A percentile compares a stretch with the other conserved stretches of the same genome.
These are phyloP conservation scores for Neltuma alba DNA, from an alignment of 306 rosid species.

Conservation along the genomic window DNA sequence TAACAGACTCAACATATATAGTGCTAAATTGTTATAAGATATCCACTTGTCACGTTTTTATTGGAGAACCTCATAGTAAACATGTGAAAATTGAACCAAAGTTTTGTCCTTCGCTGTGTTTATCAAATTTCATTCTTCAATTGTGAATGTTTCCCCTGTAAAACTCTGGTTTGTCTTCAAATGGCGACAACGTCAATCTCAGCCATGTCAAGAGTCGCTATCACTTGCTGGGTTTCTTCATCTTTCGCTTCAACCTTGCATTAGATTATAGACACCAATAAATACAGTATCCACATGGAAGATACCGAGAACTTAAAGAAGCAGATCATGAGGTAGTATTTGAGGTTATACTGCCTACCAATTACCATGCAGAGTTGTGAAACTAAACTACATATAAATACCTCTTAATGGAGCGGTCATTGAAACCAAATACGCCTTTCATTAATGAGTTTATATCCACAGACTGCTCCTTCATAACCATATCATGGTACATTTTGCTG, in stretches of 20 bases:
- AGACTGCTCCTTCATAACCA: constrained; percentile 75
- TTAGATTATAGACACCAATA: constrained; percentile 37
- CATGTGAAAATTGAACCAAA: not conserved
- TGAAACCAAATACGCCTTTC: constrained; percentile 86
- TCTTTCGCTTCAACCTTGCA: constrained; percentile 54
- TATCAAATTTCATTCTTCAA: constrained; percentile 6
- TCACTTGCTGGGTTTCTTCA: constrained; percentile 54
- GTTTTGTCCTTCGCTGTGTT: not conserved
- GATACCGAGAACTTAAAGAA: constrained; percentile 25
- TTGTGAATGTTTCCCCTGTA: not conserved
- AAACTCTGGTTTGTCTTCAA: constrained; percentile 25
- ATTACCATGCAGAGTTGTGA: constrained; percentile 7
- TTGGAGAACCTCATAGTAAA: not conserved
- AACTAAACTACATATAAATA: constrained; percentile 36
- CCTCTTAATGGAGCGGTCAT: constrained; percentile 62
- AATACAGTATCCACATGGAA: constrained; percentile 19
- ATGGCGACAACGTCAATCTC: constrained; percentile 5
- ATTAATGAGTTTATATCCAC: constrained; percentile 84
- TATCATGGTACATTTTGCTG: constrained; percentile 91
- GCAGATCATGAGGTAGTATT: not conserved
- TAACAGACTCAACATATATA: not conserved
- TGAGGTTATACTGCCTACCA: not conserved
- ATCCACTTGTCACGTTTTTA: not conserved
- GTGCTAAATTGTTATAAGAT: not conserved
- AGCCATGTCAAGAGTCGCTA: constrained; percentile 35